Percentiles rank a stretch among this genome's conserved stretches.
phyloP scores from a whole-genome alignment of 805 yeast genomes.

The Myxozyma udenii region DNA sequence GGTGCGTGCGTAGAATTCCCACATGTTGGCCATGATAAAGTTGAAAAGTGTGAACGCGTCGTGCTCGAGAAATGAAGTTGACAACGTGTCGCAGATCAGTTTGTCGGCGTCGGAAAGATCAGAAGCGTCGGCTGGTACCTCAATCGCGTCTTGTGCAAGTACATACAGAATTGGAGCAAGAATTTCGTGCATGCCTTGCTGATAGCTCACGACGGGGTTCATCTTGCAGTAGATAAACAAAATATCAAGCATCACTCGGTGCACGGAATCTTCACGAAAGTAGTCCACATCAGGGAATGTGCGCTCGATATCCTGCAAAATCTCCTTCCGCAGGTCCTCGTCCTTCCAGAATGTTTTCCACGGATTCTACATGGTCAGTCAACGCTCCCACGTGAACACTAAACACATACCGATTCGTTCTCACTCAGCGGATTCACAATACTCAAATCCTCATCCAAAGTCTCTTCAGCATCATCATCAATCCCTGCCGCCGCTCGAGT shows the following conservation, averaged over 20 bases:
- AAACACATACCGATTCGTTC: conserved; percentile 23
- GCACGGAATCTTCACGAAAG: conserved; percentile 34
- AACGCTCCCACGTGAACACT: neutral
- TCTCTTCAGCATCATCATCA: conserved; percentile 1
- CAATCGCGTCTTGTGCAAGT: conserved; percentile 11
- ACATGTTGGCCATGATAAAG: conserved; percentile 35
- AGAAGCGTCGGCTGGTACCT: neutral
- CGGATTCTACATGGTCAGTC: conserved; percentile 17
- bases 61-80: conserved; percentile 32
- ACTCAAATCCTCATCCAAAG: conserved; percentile 16
- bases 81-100: conserved; percentile 20
- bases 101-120: conserved; percentile 7
- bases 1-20: conserved; percentile 35
- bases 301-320: conserved; percentile 38
- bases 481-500: neutral
- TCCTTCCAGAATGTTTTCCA: conserved; percentile 29
- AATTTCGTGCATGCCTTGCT: conserved; percentile 57
- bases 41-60: conserved; percentile 37
- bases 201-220: conserved; percentile 48
- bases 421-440: conserved; percentile 26
- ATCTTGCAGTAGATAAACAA: conserved; percentile 49
- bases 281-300: conserved; percentile 38
- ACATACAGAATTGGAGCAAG: conserved; percentile 44
- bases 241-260: conserved; percentile 40
- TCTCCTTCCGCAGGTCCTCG: conserved; percentile 29